A percentile compares a stretch with the other conserved stretches of the same genome.
Evolutionary conservation across 768 basidiomycete species (phyloP).

Genomic region (Boletus vinaceobasis): DNA sequence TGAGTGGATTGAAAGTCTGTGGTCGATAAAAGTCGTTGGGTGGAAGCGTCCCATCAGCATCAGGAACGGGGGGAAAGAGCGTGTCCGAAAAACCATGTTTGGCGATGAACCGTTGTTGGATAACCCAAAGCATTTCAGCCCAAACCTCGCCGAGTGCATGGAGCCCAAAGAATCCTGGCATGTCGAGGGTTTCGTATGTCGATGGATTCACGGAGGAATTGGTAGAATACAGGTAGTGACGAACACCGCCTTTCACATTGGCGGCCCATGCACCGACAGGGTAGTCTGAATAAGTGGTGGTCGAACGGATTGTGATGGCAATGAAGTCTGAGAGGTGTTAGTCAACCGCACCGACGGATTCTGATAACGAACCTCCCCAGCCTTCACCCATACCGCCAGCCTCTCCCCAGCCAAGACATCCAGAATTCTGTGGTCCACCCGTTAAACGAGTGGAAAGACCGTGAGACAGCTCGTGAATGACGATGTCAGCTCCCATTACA

Average conservation of each 20-base stretch:
- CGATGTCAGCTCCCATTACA: constrained; percentile 94
- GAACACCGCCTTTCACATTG: constrained; percentile 69
- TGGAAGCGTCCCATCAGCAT: constrained; percentile 60
- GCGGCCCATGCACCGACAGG: constrained; percentile 96
- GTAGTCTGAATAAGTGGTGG: constrained; percentile 66
- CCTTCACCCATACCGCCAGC: constrained; percentile 97
- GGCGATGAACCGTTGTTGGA: constrained; percentile 67
- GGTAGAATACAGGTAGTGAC: constrained; percentile 87
- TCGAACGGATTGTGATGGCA: constrained; percentile 84
- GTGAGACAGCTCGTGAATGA: constrained; percentile 87
- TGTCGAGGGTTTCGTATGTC: constrained; percentile 92
- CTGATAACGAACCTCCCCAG: constrained; percentile 65
- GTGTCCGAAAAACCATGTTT: constrained; percentile 78
- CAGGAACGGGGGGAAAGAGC: constrained; percentile 77
- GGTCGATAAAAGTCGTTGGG: constrained; percentile 67
- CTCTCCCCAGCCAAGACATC: constrained; percentile 95
- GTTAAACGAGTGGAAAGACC: constrained; percentile 93
- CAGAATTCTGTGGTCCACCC: constrained; percentile 89
- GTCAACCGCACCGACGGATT: background rate
- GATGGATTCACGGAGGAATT: constrained; percentile 78
- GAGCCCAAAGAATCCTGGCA: constrained; percentile 91
- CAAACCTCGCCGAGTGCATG: constrained; percentile 93
- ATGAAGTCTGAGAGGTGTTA: constrained; percentile 56
- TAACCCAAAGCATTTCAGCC: constrained; percentile 87
- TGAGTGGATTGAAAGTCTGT: constrained; percentile 28